phyloP scores from a whole-genome alignment of 2,329 filamentous ascomycete species.

The Elsinoe arachidis region DNA sequence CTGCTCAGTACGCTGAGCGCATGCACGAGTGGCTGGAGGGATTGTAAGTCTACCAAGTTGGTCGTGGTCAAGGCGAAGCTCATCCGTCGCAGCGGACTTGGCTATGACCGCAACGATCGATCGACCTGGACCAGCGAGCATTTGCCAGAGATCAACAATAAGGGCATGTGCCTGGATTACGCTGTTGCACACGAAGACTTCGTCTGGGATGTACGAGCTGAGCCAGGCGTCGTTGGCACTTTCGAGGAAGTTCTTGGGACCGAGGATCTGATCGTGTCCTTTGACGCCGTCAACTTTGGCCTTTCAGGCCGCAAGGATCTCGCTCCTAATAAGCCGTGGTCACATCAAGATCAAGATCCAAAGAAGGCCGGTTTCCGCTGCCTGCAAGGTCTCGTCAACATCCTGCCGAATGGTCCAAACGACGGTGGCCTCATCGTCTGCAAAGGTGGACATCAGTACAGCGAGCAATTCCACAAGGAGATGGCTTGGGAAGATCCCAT shows the following conservation, averaged over 20 bases:
- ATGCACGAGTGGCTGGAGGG: conserved; percentile 19
- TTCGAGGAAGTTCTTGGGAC: conserved; percentile 42
- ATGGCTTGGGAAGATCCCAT: conserved; percentile 24
- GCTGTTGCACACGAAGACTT: conserved; percentile 42
- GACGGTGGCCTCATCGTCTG: conserved; percentile 32
- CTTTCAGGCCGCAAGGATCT: conserved; percentile 35
- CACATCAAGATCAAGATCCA: conserved; percentile 40
- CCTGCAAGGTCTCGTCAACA: conserved; percentile 44
- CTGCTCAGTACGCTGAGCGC: conserved; percentile 23
- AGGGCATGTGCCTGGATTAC: conserved; percentile 42
- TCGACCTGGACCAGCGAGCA: conserved; percentile 28
- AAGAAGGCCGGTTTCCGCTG: conserved; percentile 41
- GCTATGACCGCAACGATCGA: conserved; percentile 30
- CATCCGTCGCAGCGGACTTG: conserved; percentile 25
- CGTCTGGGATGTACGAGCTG: conserved; percentile 41
- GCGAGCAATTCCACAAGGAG: conserved; percentile 26
- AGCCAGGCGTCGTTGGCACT: conserved; percentile 38
- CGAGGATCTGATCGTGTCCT: conserved; percentile 41
- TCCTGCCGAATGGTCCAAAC: conserved; percentile 29
- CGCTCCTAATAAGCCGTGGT: conserved; percentile 36
- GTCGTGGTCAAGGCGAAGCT: not conserved
- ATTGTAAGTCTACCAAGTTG: conserved; percentile 26
- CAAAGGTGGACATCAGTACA: conserved; percentile 25
- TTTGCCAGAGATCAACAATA: conserved; percentile 37
- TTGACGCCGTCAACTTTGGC: conserved; percentile 40